Evolutionary conservation across 345 rosid genomes (phyloP).

Genomic region (Euclidium syriacum): DNA sequence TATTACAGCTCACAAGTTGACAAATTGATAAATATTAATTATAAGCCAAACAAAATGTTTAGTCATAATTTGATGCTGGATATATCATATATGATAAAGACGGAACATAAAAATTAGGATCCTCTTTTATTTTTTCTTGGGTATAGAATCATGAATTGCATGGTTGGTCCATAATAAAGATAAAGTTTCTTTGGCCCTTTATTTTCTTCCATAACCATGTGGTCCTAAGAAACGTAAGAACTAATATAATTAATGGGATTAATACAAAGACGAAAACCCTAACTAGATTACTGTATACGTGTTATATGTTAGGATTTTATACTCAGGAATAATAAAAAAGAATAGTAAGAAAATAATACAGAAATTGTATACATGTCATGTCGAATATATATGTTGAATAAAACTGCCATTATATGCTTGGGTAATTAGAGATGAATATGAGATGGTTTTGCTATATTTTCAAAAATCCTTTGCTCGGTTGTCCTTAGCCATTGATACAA

Average conservation of each 20-base stretch:
- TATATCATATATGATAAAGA: conserved; percentile 25
- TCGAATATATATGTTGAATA: no score
- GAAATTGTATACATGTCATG: no score
- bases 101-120: conserved; percentile 13
- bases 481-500: no score
- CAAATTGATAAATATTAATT: conserved; percentile 9
- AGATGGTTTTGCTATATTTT: no score
- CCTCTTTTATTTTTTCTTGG: conserved; percentile 9
- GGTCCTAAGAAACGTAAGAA: conserved; percentile 13
- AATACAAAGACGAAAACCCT: not conserved
- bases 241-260: not conserved
- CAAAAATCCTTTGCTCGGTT: no score
- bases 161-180: conserved; percentile 28
- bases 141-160: conserved; percentile 25
- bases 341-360: no score
- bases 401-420: no score
- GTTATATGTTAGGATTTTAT: no score
- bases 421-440: no score
- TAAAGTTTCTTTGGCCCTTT: conserved; percentile 4
- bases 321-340: no score
- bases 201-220: not conserved
- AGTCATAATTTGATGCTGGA: conserved; percentile 3
- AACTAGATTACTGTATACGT: not conserved
- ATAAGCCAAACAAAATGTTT: not conserved
- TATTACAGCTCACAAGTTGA: conserved; percentile 27